Base-by-base conservation (phyloP, 2,329 filamentous ascomycete species). In the Cytospora piceicola region DNA sequence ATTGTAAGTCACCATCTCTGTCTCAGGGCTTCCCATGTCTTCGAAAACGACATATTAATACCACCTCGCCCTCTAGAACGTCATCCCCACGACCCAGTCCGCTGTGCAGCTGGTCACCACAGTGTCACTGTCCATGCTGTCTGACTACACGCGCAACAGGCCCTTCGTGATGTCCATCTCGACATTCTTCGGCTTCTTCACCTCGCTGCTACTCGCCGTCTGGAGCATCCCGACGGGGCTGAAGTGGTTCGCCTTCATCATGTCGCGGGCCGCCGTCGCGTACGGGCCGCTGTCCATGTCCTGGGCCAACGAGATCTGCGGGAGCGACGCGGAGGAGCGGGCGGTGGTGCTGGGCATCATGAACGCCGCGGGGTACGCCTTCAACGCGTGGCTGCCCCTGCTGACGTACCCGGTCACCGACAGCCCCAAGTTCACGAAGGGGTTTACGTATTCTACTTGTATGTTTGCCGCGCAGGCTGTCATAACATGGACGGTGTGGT, bases 81-180 rank as follows among this genome's bases (percentile, higher is more conserved):
- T 80, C 20, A 82, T 83, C 49, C 82, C 82, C 0, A 80, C 82
- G 0, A 77, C 77, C 0, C 80, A 75, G 2, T 78, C 75, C 27
- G 75, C 69, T 4, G 69, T 76, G 6, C 74, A 75, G 34, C 70
- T 87, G 1, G 76, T 86, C 5, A 80, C 79, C 9, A 87, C 85
- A 0, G 75, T 88, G 0, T 73, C 76, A 22, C 86, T 81, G 69
- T 85, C 78, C 20, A 87, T 79, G 83, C 79, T 76, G 22, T 86
- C 78, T 14, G 86, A 82, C 73, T 79, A 77, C 6, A 73, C 82
- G 60, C 83, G 83, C 34, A 66, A 51, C 27, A 64, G 66, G 8
- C 58, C 66, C 2, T 39, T 57, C n/a, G 61, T 68, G 6, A 69
- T 69, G 67, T 61, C 61, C 11, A 59, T 68, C 11, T 63, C 67